phyloP scores from a whole-genome alignment of 257 asterid genomes.

The Capsicum baccatum region DNA sequence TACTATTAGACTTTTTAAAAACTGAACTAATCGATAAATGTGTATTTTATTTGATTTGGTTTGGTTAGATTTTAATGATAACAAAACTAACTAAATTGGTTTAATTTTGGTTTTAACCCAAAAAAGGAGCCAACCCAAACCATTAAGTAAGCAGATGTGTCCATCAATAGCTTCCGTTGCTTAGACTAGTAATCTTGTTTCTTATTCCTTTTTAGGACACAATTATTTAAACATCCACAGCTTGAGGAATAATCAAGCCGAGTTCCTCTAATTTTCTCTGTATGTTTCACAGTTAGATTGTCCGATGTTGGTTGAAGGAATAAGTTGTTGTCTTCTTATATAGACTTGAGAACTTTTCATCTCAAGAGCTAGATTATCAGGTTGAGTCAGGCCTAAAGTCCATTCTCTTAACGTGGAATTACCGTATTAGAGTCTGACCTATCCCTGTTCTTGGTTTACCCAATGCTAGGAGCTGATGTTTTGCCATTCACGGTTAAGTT shows the following conservation, averaged over 20 bases:
- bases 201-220: background rate
- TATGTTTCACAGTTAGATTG: background rate
- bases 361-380: background rate
- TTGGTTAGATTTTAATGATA: no score
- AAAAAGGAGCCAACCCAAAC: no score
- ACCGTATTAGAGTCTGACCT: background rate
- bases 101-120: no score
- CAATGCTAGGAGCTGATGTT: background rate
- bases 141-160: no score
- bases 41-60: no score
- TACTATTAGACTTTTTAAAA: no score
- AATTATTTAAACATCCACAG: background rate
- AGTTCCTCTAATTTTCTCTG: background rate
- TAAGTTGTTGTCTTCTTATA: background rate
- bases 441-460: background rate
- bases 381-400: background rate
- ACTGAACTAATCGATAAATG: no score
- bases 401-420: background rate
- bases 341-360: background rate
- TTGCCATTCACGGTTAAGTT: background rate
- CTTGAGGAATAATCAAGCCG: background rate
- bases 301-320: background rate
- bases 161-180: no score
- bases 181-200: no score
- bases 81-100: no score